Conservation (phyloP, 208 protist genomes). For the Sergeia podlipaevii region DNA sequence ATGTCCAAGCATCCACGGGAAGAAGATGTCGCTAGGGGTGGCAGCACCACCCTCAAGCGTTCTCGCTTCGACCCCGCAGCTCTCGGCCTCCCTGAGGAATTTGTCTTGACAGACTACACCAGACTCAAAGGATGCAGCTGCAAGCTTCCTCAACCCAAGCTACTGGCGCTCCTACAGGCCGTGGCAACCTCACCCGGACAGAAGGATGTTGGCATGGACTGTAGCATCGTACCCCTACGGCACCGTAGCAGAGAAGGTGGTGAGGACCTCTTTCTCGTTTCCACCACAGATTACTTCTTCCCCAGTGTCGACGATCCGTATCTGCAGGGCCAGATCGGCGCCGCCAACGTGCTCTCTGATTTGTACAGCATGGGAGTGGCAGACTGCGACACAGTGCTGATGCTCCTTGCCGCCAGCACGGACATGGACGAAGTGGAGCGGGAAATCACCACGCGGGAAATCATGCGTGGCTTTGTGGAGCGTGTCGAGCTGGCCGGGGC, state of each 20-base stretch:
- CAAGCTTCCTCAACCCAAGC: slow-evolving; percentile 92
- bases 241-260: slow-evolving; percentile 38
- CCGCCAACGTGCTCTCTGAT: slow-evolving; percentile 97
- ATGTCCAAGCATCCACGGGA: slow-evolving; percentile 13
- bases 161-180: slow-evolving; percentile 78
- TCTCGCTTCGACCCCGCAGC: slow-evolving; percentile 67
- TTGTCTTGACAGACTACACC: slow-evolving; percentile 88
- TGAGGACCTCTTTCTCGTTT: slow-evolving; percentile 83
- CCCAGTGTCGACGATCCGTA: slow-evolving; percentile 96
- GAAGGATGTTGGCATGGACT: slow-evolving; percentile 90
- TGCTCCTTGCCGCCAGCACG: slow-evolving; percentile 92
- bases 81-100: slow-evolving; percentile 74
- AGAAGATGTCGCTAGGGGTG: background rate
- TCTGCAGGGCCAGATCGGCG: slow-evolving; percentile 93
- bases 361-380: slow-evolving; percentile 95
- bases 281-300: slow-evolving; percentile 97
- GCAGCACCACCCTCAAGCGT: slow-evolving; percentile 16
- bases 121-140: slow-evolving; percentile 92
- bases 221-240: slow-evolving; percentile 87
- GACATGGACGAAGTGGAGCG: slow-evolving; percentile 91
- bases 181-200: slow-evolving; percentile 64
- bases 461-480: slow-evolving; percentile 94
- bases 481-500: slow-evolving; percentile 68
- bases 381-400: slow-evolving; percentile 94
- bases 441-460: slow-evolving; percentile 70